Evolutionary conservation across 2,329 filamentous ascomycete species (phyloP).

Genomic region (Cladophialophora carrionii): DNA sequence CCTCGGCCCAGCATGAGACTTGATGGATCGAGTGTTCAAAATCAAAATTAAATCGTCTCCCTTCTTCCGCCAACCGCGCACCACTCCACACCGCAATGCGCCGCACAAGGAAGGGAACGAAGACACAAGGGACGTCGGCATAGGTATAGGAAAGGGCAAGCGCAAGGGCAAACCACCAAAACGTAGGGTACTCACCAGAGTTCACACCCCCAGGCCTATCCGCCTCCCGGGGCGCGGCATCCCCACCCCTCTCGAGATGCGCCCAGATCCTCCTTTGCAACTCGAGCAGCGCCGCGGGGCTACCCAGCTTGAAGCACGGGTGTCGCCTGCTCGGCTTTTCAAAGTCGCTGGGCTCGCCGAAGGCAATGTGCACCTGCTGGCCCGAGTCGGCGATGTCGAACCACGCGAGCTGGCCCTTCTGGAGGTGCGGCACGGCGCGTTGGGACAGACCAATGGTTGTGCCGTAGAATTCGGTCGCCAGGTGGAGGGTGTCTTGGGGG

Average conservation of each 20-base stretch:
- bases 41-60: too few relatives aligned
- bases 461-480: conserved; percentile 60
- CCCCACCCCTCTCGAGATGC: conserved; percentile 55
- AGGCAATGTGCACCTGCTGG: conserved; percentile 59
- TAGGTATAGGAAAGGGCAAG: too few relatives aligned
- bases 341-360: conserved; percentile 58
- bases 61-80: neutral
- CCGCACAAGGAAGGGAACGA: neutral
- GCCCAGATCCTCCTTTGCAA: conserved; percentile 57
- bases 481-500: conserved; percentile 55
- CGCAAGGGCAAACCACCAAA: neutral
- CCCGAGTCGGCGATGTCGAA: conserved; percentile 41
- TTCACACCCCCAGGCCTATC: conserved; percentile 59
- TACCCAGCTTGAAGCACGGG: conserved; percentile 61
- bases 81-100: neutral
- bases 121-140: neutral
- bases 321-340: conserved; percentile 58
- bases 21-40: neutral
- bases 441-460: conserved; percentile 59
- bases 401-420: conserved; percentile 60
- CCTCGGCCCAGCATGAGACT: neutral
- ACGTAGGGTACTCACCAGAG: conserved; percentile 43
- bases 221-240: conserved; percentile 56
- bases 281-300: conserved; percentile 52
- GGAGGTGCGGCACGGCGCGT: conserved; percentile 57